Evolutionary conservation across 345 rosid genomes (phyloP), one percentile per base, ranked within the genome.

Genomic region (Aethionema arabicum): DNA sequence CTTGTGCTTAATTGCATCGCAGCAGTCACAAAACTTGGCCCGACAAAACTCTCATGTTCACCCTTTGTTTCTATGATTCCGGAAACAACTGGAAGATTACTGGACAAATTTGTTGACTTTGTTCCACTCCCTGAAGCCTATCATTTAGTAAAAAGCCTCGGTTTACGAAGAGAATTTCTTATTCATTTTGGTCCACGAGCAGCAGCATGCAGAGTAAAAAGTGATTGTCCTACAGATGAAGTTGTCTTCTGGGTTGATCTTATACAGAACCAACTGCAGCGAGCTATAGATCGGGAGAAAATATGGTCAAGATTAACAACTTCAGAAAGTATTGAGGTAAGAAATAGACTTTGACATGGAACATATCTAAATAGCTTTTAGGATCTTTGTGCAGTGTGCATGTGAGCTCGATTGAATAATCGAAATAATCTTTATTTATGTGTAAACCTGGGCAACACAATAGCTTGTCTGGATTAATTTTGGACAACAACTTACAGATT

Each of bases 221-320:
- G 68, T 79, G 95, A 84, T 65, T 45, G 68, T 52, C 73, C 72
- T 72, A 77, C 88, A 12, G 95, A 90, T 74, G 97, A 87, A 78
- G 87, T 85, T 60, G 69, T 78, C 65, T 93, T 93, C 77, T 93
- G 99, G 99, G 90, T 93, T 38, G 83, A 90, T 83, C 95, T 93
- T 61, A 75, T 89, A 49, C 97, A 87, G 73, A 82, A 82, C 68
- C 95, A 87, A 77, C 82, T 93, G 56, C 91, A 81, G 61, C 84
- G 35, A 62, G 97, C 99, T 70, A 76, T 90, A 56, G 95, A 82
- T 79, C 82, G 99, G 76, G 99, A 93, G 80, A 90, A 77, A 79
- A 90, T 93, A 79, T 93, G 99, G 99, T 82, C 99, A 40, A 90
- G 88, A 75, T 65, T 93, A 54, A 80, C 91, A 58, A 87, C 99